Conservation (phyloP, 306 rosid genomes). For the Styphnolobium japonicum region DNA sequence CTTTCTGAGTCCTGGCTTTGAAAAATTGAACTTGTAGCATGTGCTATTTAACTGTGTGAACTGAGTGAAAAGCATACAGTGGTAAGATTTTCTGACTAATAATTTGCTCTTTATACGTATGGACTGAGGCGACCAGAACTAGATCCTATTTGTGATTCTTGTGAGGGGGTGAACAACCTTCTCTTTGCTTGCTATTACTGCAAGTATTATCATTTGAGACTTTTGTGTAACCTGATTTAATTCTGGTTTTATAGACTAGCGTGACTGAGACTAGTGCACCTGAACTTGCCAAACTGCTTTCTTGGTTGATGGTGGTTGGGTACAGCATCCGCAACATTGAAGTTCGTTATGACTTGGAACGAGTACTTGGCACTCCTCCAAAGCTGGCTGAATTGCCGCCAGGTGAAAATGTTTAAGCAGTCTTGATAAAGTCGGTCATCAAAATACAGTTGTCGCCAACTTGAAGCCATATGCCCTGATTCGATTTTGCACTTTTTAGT, state of each 20-base stretch:
- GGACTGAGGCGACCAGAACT: neutral
- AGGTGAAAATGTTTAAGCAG: slow-evolving; percentile 63
- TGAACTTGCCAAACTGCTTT: slow-evolving; percentile 86
- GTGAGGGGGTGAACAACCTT: neutral
- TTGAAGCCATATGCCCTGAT: neutral
- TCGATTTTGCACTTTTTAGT: slow-evolving; percentile 13
- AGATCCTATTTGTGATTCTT: neutral
- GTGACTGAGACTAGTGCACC: slow-evolving; percentile 74
- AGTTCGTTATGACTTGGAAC: slow-evolving; percentile 94
- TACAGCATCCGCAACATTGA: slow-evolving; percentile 94
- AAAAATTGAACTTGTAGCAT: neutral
- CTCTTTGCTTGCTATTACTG: neutral
- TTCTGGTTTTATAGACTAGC: slow-evolving; percentile 53
- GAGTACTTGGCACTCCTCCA: slow-evolving; percentile 82
- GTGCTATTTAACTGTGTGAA: neutral
- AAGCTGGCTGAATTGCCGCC: slow-evolving; percentile 93
- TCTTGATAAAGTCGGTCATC: neutral
- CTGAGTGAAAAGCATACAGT: neutral
- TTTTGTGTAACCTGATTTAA: neutral
- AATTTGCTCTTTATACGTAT: neutral
- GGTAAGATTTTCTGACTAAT: neutral
- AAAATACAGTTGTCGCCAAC: neutral
- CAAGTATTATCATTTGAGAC: neutral
- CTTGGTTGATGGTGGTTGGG: slow-evolving; percentile 96
- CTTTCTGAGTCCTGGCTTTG: neutral